phyloP scores from a whole-genome alignment of 1,284 basidiomycete genomes.

The Leccinum angustisporum region DNA sequence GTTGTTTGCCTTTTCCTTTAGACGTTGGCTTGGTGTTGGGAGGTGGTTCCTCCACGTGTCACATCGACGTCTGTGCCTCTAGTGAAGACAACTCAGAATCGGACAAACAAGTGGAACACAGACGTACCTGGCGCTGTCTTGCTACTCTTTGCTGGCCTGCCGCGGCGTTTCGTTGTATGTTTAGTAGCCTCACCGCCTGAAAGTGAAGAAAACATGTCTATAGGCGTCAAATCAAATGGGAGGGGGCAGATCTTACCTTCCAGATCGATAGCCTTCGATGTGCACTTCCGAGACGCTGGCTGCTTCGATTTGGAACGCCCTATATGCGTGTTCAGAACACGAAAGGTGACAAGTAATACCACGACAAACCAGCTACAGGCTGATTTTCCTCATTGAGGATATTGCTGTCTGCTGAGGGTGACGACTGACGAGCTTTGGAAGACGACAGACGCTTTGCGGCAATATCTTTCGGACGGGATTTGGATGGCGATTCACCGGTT shows the following conservation, averaged over 20 bases:
- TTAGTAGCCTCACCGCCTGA: constrained; percentile 3
- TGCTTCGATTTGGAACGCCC: constrained; percentile 14
- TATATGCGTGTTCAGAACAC: constrained; percentile 7
- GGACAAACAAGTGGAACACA: not conserved
- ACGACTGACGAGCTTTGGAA: constrained; percentile 11
- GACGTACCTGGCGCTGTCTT: constrained; percentile 11
- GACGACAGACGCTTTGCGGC: constrained; percentile 10
- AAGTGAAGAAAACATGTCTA: not conserved
- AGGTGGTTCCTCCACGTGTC: constrained; percentile 2
- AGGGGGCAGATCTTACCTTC: constrained; percentile 8
- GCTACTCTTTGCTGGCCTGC: constrained; percentile 13
- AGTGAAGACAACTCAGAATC: not conserved
- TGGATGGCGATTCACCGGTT: constrained; percentile 43
- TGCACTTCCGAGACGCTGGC: constrained; percentile 17
- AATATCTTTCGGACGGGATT: constrained; percentile 13
- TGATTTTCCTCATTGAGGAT: not conserved
- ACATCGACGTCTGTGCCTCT: constrained; percentile 3
- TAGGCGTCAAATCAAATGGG: not conserved
- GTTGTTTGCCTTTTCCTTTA: constrained; percentile 16
- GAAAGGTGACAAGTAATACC: not conserved
- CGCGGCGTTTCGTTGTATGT: constrained; percentile 20
- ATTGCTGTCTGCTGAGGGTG: not conserved
- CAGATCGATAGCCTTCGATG: constrained; percentile 10
- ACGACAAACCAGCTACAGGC: constrained; percentile 17
- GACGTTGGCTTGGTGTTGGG: constrained; percentile 4